Conservation (phyloP, 2,329 filamentous ascomycete species). For the Blastomyces gilchristii region DNA sequence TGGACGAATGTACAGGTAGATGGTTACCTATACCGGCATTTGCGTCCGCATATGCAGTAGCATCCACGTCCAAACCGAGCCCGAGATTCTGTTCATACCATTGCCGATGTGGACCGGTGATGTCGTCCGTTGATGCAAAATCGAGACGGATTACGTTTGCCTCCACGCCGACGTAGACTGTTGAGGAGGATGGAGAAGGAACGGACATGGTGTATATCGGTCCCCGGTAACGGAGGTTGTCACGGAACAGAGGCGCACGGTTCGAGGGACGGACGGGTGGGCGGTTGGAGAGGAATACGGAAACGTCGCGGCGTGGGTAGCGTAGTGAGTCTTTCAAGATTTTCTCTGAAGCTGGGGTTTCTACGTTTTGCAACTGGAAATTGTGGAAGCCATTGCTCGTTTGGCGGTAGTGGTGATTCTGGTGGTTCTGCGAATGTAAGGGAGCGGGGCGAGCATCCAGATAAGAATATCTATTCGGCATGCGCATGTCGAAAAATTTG, state of each 20-base stretch:
- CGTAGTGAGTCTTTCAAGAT: not conserved
- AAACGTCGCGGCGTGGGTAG: constrained; percentile 27
- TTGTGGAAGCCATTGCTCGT: not conserved
- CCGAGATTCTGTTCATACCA: constrained; percentile 29
- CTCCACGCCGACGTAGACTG: constrained; percentile 37
- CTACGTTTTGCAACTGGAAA: constrained; percentile 10
- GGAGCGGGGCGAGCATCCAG: constrained; percentile 18
- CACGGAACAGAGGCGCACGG: constrained; percentile 12
- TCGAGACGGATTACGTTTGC: constrained; percentile 36
- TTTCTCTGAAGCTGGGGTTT: not conserved
- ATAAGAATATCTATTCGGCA: constrained; percentile 27
- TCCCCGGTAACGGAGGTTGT: constrained; percentile 30
- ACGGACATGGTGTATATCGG: constrained; percentile 37
- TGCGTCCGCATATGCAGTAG: constrained; percentile 5
- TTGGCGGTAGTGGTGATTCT: constrained; percentile 5
- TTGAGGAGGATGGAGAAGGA: constrained; percentile 36
- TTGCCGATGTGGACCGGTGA: constrained; percentile 21
- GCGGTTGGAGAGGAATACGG: constrained; percentile 33
- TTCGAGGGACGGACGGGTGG: constrained; percentile 13
- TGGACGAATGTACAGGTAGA: not conserved
- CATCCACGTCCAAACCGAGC: constrained; percentile 18
- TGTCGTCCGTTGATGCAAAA: constrained; percentile 36
- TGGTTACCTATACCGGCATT: not conserved
- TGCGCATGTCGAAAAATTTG: constrained; percentile 53
- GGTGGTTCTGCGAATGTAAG: constrained; percentile 2